Base-by-base conservation (phyloP, 805 yeast species). In the Hemisphaericaspora nanyangensis region DNA sequence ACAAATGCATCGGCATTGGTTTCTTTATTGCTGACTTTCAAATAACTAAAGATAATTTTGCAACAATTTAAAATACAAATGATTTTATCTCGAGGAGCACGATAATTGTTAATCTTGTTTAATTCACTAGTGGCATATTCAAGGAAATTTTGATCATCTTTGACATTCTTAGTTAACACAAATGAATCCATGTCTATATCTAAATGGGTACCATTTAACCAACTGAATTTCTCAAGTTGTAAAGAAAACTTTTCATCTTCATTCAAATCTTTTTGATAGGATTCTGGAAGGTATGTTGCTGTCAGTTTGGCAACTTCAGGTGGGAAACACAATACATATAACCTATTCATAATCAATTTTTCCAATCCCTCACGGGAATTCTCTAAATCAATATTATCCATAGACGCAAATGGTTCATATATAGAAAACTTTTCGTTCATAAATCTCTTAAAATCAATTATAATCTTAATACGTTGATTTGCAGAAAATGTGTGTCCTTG, bases 51-150 rank as follows among this genome's bases (percentile, higher is more conserved):
- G 5, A 95, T 82, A 16, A 93, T 90, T 60, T 91, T 91, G 55
- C 97, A 91, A 38, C 93, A 80, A 61, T 93, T 95, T 45, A 93
- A 70, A 3, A 93, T 72, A 57, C 98, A 93, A 28, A 93, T 87
- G 46, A 88, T 79, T 55, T 93, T 93, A 56, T 95, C 99, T 38
- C 99, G 70, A 12, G 99, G 99, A 0, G 98, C 91, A 50, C 95
- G 77, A 58, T 84, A 95, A 38, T 77, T 72, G 58, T 85, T 84
- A 52, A 93, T 80, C 50, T 88, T 88, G 46, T 71, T 68, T 35
- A 93, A 69, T 60, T 93, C 98, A 10, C 67, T 68, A 1, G 81
- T 74, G 0, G 97, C 93, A 41, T 70, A 50, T 58, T 70, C 49
- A 79, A 74, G 59, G 79, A 90, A 61, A 25, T 55, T 58, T 12